Conservation (phyloP, 345 rosid species). For the Eucalyptus regnans region DNA sequence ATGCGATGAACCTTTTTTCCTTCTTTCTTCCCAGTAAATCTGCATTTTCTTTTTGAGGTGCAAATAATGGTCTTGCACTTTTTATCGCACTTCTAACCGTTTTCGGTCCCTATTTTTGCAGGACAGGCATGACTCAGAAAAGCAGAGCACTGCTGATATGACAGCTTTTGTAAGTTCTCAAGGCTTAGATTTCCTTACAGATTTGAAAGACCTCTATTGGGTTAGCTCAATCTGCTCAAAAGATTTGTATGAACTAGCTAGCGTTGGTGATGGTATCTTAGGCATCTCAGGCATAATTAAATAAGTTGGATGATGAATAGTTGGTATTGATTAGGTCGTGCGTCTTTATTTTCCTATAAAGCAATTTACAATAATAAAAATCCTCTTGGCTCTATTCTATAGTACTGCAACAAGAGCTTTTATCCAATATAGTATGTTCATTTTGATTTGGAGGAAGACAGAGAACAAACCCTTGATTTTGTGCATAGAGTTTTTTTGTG, state of each 20-base stretch:
- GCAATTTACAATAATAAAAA: not conserved
- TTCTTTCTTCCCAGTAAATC: not conserved
- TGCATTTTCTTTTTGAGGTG: not conserved
- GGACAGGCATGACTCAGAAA: slow-evolving; percentile 44
- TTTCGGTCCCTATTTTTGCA: not conserved
- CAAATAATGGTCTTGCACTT: not conserved
- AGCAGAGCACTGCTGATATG: slow-evolving; percentile 52
- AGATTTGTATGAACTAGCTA: not conserved
- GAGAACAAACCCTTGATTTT: not conserved
- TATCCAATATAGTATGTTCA: not conserved
- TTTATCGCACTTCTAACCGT: not conserved
- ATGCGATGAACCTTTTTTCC: not conserved
- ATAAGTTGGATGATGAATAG: not conserved
- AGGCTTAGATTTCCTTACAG: not conserved
- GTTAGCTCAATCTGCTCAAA: not conserved
- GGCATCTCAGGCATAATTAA: not conserved
- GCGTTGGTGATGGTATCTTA: not conserved
- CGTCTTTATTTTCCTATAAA: not conserved
- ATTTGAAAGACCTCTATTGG: not conserved
- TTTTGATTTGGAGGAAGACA: not conserved
- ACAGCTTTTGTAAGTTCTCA: slow-evolving; percentile 38
- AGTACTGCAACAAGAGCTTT: not conserved
- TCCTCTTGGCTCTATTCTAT: not conserved
- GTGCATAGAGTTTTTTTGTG: not conserved
- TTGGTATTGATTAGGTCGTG: not conserved